Evolutionary conservation across 495 filamentous ascomycete species (phyloP).

Genomic region (Aspergillus haitiensis): DNA sequence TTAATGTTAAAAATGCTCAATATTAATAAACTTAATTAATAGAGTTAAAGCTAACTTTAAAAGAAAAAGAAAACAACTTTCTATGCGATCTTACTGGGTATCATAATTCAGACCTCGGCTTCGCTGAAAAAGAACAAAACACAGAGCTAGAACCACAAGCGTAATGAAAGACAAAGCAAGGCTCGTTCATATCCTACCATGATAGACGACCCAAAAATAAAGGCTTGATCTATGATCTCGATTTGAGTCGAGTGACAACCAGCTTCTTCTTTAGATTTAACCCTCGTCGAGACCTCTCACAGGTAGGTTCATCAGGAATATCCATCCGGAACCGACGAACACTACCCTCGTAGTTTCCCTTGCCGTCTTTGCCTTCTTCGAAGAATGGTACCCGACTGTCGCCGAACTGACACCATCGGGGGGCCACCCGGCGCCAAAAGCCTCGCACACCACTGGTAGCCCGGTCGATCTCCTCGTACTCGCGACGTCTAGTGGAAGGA

Average conservation of each 20-base stretch:
- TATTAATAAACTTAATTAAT: not conserved
- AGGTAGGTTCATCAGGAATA: slow-evolving; percentile 35
- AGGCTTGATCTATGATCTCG: no score
- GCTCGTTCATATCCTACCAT: not conserved
- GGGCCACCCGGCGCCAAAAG: slow-evolving; percentile 46
- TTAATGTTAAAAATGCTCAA: no score
- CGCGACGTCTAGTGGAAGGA: slow-evolving; percentile 44
- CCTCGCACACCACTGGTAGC: slow-evolving; percentile 48
- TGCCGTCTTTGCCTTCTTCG: slow-evolving; percentile 41
- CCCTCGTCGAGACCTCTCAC: slow-evolving; percentile 10
- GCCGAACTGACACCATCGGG: slow-evolving; percentile 40
- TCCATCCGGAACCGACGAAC: slow-evolving; percentile 53
- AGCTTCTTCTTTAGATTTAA: slow-evolving; percentile 22
- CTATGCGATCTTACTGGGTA: slow-evolving; percentile 7
- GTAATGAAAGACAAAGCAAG: not conserved
- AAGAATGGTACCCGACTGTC: slow-evolving; percentile 42
- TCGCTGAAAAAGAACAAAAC: slow-evolving; percentile 7
- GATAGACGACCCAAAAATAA: not conserved
- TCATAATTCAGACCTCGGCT: slow-evolving; percentile 10
- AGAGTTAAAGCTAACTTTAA: not conserved
- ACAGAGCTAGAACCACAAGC: not conserved
- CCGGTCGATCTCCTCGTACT: slow-evolving; percentile 53
- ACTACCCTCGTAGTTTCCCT: slow-evolving; percentile 45
- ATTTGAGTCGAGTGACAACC: not conserved
- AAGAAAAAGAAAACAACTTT: slow-evolving; percentile 3